phyloP scores from a whole-genome alignment of 2,329 filamentous ascomycete species.

The Rutstroemia sp. region DNA sequence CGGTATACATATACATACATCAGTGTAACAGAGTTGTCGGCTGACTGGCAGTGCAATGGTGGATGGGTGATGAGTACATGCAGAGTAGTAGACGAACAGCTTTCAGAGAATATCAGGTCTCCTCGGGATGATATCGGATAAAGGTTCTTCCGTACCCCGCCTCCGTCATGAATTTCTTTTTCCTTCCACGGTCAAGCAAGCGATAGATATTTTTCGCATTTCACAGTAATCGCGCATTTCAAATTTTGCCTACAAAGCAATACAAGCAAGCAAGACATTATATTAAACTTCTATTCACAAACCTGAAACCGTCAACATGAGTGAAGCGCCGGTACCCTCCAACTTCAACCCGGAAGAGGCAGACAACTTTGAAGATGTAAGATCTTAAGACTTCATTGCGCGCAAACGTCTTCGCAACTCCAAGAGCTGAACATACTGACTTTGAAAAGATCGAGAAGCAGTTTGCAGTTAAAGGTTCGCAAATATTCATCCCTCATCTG shows the following conservation, averaged over 20 bases:
- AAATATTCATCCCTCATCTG: neutral
- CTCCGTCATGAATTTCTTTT: slow-evolving; percentile 6
- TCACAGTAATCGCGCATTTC: too few species aligned
- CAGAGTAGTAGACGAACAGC: too few species aligned
- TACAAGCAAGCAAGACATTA: neutral
- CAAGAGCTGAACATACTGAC: slow-evolving; percentile 12
- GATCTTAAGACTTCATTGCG: slow-evolving; percentile 25
- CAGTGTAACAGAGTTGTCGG: too few species aligned
- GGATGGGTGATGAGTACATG: neutral
- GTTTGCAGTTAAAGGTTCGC: slow-evolving; percentile 86
- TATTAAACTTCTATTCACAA: too few species aligned
- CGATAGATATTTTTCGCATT: neutral
- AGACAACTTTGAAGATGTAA: slow-evolving; percentile 62
- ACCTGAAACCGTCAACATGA: slow-evolving; percentile 12
- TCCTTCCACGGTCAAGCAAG: neutral
- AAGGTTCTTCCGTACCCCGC: slow-evolving; percentile 1
- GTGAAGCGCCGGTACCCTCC: slow-evolving; percentile 26
- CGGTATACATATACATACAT: too few species aligned
- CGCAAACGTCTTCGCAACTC: slow-evolving; percentile 1
- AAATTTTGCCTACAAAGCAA: too few species aligned
- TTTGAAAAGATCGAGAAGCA: slow-evolving; percentile 87
- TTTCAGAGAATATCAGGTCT: neutral
- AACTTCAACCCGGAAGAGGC: slow-evolving; percentile 52
- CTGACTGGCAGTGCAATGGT: neutral
- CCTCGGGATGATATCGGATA: neutral